Conservation (phyloP, 495 filamentous ascomycete genomes). For the Usnea hakonensis region DNA sequence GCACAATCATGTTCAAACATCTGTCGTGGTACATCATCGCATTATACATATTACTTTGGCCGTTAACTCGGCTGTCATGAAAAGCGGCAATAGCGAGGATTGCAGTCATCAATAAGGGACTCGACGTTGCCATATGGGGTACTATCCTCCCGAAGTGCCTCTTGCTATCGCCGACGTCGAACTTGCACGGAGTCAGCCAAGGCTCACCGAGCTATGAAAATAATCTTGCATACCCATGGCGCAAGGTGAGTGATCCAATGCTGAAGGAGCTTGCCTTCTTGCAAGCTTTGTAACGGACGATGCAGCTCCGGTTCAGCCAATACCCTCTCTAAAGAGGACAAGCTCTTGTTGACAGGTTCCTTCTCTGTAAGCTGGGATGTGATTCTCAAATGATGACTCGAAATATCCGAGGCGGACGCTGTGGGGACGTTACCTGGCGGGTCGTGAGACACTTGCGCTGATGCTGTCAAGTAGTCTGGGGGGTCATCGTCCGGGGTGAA, state of each 20-base stretch:
- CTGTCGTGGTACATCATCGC: constrained; percentile 13
- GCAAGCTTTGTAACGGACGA: constrained; percentile 6
- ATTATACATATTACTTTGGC: neutral
- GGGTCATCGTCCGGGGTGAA: neutral
- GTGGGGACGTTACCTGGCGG: neutral
- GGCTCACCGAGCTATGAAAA: neutral
- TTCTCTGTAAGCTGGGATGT: neutral
- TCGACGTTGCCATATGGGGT: constrained; percentile 4
- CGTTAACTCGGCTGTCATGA: constrained; percentile 1
- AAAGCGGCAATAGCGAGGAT: constrained; percentile 15
- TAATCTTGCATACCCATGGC: constrained; percentile 7
- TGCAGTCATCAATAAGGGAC: constrained; percentile 14
- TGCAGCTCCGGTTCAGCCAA: neutral
- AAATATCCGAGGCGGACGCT: neutral
- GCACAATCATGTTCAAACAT: constrained; percentile 13
- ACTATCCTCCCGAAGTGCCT: constrained; percentile 12
- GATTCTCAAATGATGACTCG: neutral
- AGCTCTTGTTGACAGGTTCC: neutral
- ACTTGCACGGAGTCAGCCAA: neutral
- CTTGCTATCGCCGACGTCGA: constrained; percentile 13
- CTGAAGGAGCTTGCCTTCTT: constrained; percentile 11
- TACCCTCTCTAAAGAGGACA: neutral
- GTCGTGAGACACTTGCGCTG: neutral
- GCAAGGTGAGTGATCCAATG: constrained; percentile 13
- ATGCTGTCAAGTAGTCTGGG: neutral